Conservation (phyloP, 495 filamentous ascomycete genomes). For the Aspergillus egyptiacus region DNA sequence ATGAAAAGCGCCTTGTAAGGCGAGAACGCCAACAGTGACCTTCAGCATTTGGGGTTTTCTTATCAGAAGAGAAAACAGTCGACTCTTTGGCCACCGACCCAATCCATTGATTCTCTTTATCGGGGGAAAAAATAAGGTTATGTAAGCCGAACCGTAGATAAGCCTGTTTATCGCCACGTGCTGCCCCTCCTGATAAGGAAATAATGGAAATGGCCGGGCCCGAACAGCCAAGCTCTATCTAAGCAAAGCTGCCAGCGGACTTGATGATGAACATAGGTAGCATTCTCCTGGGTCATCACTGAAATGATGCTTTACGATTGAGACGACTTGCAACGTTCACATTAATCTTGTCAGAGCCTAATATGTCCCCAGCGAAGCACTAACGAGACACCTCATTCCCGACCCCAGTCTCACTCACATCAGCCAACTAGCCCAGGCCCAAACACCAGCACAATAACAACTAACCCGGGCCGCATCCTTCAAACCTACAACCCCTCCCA, state of each 20-base stretch:
- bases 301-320: not conserved
- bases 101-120: constrained; percentile 3
- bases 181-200: constrained; percentile 22
- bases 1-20: constrained; percentile 87
- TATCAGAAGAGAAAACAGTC: not conserved
- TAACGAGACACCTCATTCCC: too few relatives aligned
- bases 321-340: not conserved
- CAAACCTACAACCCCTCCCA: too few relatives aligned
- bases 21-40: constrained; percentile 75
- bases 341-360: too few relatives aligned
- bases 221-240: not conserved
- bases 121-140: constrained; percentile 7
- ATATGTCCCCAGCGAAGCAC: too few relatives aligned
- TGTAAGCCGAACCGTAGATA: constrained; percentile 8
- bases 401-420: too few relatives aligned
- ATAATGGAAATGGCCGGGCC: not conserved
- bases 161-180: constrained; percentile 29
- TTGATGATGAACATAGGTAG: too few relatives aligned
- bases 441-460: not conserved
- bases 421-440: too few relatives aligned
- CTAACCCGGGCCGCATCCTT: not conserved
- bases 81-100: constrained; percentile 5
- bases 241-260: too few relatives aligned
- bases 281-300: not conserved
- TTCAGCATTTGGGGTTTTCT: constrained; percentile 24